Evolutionary conservation across 2,329 filamentous ascomycete species (phyloP).

Genomic region (Acarospora socialis): DNA sequence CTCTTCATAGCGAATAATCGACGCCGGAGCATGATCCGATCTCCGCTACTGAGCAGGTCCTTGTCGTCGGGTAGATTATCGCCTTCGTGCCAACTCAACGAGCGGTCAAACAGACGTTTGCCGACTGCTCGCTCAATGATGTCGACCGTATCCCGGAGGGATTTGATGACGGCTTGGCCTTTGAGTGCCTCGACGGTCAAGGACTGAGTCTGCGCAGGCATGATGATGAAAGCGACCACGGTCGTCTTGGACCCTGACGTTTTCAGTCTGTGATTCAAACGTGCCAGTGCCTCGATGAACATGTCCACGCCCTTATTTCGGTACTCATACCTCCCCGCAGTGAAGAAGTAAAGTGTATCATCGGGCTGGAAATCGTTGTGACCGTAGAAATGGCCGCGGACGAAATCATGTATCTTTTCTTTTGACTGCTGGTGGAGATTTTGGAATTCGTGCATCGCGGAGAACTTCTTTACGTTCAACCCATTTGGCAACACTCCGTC

Average conservation of each 20-base stretch:
- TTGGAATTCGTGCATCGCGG: slow-evolving; percentile 96
- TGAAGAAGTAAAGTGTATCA: slow-evolving; percentile 97
- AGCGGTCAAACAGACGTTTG: slow-evolving; percentile 86
- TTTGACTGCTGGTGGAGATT: slow-evolving; percentile 94
- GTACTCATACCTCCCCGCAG: slow-evolving; percentile 91
- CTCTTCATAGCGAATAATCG: slow-evolving; percentile 96
- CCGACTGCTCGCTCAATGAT: slow-evolving; percentile 88
- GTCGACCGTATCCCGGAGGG: slow-evolving; percentile 79
- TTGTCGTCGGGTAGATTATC: slow-evolving; percentile 91
- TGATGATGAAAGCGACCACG: slow-evolving; percentile 94
- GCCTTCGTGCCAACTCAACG: slow-evolving; percentile 89
- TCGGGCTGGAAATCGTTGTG: slow-evolving; percentile 95
- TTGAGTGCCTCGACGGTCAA: slow-evolving; percentile 91
- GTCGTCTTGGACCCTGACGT: slow-evolving; percentile 72
- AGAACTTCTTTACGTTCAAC: slow-evolving; percentile 96
- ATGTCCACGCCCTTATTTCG: slow-evolving; percentile 98
- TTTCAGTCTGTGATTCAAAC: slow-evolving; percentile 89
- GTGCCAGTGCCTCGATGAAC: slow-evolving; percentile 94
- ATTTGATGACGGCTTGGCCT: slow-evolving; percentile 95
- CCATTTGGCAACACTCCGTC: slow-evolving; percentile 94
- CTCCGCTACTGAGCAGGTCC: slow-evolving; percentile 80
- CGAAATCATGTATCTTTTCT: slow-evolving; percentile 96
- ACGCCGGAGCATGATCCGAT: slow-evolving; percentile 81
- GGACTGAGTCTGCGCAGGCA: slow-evolving; percentile 92
- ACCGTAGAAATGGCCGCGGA: slow-evolving; percentile 94